These are phyloP conservation scores for Vicia sativa DNA, from an alignment of 306 rosid species.

Conservation along the genomic window DNA sequence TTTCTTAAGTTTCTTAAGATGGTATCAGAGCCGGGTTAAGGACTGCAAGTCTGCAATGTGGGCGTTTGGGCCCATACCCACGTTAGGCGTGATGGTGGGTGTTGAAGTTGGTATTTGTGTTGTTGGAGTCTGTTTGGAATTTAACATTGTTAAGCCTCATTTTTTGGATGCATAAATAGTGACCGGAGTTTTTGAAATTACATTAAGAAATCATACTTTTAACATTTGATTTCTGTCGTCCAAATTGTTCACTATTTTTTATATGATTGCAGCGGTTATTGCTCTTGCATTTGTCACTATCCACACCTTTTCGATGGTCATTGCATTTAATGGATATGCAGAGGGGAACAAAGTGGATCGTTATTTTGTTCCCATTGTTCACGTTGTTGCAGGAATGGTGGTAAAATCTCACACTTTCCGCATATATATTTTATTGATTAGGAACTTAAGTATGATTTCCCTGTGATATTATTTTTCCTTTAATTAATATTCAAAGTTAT, in stretches of 20 bases:
- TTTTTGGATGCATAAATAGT: conserved; percentile 20
- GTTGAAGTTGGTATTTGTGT: too few relatives aligned
- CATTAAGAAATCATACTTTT: neutral
- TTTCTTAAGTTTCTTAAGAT: too few relatives aligned
- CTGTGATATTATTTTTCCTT: conserved; percentile 12
- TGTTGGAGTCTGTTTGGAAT: too few relatives aligned
- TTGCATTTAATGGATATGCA: conserved; percentile 87
- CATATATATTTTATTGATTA: conserved; percentile 3
- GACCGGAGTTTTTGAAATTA: conserved; percentile 28
- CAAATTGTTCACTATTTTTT: conserved; percentile 24
- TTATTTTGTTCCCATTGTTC: conserved; percentile 76
- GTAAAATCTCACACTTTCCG: conserved; percentile 52
- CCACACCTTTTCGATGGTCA: conserved; percentile 96
- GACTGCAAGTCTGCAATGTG: too few relatives aligned
- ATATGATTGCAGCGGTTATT: conserved; percentile 67
- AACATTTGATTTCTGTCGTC: conserved; percentile 26
- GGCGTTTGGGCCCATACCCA: too few relatives aligned
- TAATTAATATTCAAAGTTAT: conserved; percentile 27
- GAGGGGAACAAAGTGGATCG: conserved; percentile 80
- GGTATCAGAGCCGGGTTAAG: too few relatives aligned
- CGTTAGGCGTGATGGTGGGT: too few relatives aligned
- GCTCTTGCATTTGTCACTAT: conserved; percentile 92
- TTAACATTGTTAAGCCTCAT: neutral
- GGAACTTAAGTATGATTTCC: conserved; percentile 18
- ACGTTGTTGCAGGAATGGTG: conserved; percentile 78